Base-by-base conservation (phyloP, 495 filamentous ascomycete genomes). In the Penicillium longicatenatum region DNA sequence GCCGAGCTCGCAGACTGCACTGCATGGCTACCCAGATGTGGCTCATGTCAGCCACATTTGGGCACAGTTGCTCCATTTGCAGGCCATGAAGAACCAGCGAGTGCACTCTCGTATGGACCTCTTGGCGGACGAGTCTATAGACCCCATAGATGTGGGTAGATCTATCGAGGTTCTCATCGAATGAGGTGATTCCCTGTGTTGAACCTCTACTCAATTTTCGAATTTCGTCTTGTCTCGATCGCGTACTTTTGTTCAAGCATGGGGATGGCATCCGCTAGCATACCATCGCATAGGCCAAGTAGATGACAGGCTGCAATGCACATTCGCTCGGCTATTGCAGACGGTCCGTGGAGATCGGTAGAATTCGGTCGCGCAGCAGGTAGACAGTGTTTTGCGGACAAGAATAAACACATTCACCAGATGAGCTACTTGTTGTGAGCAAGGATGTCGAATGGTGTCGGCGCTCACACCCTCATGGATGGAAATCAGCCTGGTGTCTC, bases 31-130 rank as follows among this genome's bases (percentile, higher is more conserved):
- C 20, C 0, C 22, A 29, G 22, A 47, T 47, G 22, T 47, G 22
- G 22, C 44, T 47, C 11, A 47, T 47, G 22, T n/a, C 44, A 47
- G 2, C 44, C 22, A 47, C 11, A 47, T 47, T 47, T 47, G 11
- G 21, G 29, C 44, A 47, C 4, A n/a, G n/a, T 29, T 10, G 22
- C n/a, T 47, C 44, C 22, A 47, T 22, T 14, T 5, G 29, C 11
- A 47, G 22, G 29, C 1, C 12, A 47, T 47, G 12, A 47, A 47
- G 22, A 5, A 47, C 44, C 11, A 47, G 22, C 11, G 22, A 14
- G 22, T 22, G 11, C 22, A 29, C 6, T 47, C 4, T 47, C 1
- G 26, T 1, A 47, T 0, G 14, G 2, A 11, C 11, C 22, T 1
- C 12, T 46, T 46, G 9, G 21, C 26, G 26, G 21, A 26, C 1